These are phyloP conservation scores for Populus tomentosa DNA, from an alignment of 441 rosid genomes.

Conservation along the genomic window DNA sequence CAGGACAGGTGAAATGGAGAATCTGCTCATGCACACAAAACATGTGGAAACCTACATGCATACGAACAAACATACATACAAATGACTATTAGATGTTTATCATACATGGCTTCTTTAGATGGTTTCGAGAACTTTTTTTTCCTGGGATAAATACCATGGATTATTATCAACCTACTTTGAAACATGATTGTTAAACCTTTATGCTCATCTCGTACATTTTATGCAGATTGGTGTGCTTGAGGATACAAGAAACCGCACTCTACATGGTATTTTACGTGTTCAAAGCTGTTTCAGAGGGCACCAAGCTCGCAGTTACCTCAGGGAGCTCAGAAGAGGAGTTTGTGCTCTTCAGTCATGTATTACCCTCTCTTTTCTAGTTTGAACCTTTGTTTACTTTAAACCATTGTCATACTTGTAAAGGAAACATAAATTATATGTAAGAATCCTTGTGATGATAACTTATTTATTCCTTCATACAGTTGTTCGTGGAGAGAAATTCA, in stretches of 20 bases:
- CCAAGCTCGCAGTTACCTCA: slow-evolving; percentile 62
- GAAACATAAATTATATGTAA: background rate
- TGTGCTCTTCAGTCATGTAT: slow-evolving; percentile 81
- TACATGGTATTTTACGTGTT: slow-evolving; percentile 88
- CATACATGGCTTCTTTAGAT: background rate
- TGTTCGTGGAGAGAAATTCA: slow-evolving; percentile 65
- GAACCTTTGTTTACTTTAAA: slow-evolving; percentile 3
- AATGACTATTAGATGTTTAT: background rate
- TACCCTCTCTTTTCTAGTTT: slow-evolving; percentile 8
- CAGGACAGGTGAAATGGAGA: slow-evolving; percentile 73
- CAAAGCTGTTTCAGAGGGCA: slow-evolving; percentile 97
- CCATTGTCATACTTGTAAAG: slow-evolving; percentile 2
- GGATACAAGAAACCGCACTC: slow-evolving; percentile 93
- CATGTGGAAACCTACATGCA: background rate
- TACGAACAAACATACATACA: background rate
- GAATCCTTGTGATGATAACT: background rate
- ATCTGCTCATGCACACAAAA: background rate
- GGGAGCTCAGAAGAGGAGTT: slow-evolving; percentile 66
- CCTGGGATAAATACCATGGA: background rate
- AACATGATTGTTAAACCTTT: background rate
- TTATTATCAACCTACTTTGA: background rate
- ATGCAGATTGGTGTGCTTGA: slow-evolving; percentile 96
- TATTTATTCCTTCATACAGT: slow-evolving; percentile 41
- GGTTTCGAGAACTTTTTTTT: background rate
- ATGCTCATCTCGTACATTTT: background rate